phyloP scores from a whole-genome alignment of 441 rosid genomes.

The Croton setiger region DNA sequence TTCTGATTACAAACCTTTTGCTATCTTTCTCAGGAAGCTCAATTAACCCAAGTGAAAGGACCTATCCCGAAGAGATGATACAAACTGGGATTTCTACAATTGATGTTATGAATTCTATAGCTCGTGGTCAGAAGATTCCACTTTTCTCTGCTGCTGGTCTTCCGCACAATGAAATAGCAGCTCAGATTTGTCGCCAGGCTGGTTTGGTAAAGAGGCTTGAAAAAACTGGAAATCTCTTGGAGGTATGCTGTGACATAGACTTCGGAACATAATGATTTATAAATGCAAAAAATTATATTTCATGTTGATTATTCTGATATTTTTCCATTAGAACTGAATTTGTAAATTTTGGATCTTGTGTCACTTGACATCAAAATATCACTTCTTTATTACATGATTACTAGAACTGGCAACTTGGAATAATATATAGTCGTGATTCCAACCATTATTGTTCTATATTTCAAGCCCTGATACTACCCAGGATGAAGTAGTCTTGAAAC shows the following conservation, averaged over 20 bases:
- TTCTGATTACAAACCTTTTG: conserved; percentile 3
- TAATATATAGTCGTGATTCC: neutral
- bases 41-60: conserved; percentile 98
- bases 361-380: neutral
- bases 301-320: neutral
- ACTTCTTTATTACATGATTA: neutral
- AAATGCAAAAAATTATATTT: neutral
- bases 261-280: neutral
- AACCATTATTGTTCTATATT: neutral
- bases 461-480: neutral
- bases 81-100: conserved; percentile 99
- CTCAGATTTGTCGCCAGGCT: conserved; percentile 99
- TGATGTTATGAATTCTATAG: conserved; percentile 99
- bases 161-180: conserved; percentile 98
- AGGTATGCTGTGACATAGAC: conserved; percentile 4
- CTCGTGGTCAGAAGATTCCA: conserved; percentile 98
- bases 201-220: conserved; percentile 96
- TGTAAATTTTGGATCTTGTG: neutral
- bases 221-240: conserved; percentile 38
- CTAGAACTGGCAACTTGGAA: neutral
- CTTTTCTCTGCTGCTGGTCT: conserved; percentile 99
- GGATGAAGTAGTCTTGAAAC: neutral
- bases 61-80: conserved; percentile 99
- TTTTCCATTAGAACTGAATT: neutral
- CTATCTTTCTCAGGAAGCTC: conserved; percentile 67